Conservation (phyloP, 2,329 filamentous ascomycete genomes). For the Stagonosporopsis chrysanthemi region DNA sequence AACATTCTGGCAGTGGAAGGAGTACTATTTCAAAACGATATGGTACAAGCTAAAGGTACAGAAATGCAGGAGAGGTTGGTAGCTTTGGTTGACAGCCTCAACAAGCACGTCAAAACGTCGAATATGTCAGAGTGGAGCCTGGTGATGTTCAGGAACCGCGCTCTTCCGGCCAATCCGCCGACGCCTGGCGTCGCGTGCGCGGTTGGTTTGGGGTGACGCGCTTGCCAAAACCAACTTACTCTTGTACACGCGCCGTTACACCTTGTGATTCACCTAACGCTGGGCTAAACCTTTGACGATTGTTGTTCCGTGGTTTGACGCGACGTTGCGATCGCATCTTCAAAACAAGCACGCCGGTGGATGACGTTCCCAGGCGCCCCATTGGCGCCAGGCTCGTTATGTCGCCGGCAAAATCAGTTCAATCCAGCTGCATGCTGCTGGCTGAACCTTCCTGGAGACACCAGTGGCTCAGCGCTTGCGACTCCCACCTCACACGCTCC, state of each 20-base stretch:
- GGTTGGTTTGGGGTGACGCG: conserved; percentile 5
- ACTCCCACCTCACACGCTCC: neutral
- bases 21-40: neutral
- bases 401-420: neutral
- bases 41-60: conserved; percentile 3
- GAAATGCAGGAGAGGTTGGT: neutral
- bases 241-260: neutral
- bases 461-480: neutral
- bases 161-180: conserved; percentile 29
- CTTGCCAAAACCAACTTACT: neutral
- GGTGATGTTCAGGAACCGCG: conserved; percentile 23
- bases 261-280: too few species aligned
- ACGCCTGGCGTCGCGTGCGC: conserved; percentile 10
- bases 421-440: neutral
- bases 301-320: neutral
- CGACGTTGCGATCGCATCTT: neutral
- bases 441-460: neutral
- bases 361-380: neutral
- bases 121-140: conserved; percentile 33
- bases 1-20: conserved; percentile 24
- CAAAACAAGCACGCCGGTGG: neutral
- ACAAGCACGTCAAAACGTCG: conserved; percentile 19
- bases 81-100: conserved; percentile 16
- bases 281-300: neutral
- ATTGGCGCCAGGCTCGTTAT: neutral